phyloP scores from a whole-genome alignment of 495 filamentous ascomycete genomes.

The Pseudoneurospora amorphoporcata region DNA sequence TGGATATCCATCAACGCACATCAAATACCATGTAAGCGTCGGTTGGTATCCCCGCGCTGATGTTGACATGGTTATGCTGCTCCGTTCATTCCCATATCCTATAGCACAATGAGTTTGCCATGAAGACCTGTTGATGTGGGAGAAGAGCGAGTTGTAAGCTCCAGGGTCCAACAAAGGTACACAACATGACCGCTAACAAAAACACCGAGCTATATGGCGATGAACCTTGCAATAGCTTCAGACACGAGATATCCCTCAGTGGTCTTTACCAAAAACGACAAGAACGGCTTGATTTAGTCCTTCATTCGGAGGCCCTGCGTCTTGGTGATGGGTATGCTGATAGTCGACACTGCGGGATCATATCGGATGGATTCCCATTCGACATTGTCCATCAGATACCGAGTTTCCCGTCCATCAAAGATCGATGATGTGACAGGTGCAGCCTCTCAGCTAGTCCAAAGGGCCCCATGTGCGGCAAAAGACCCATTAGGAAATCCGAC shows the following conservation, averaged over 20 bases:
- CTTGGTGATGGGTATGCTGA: not conserved
- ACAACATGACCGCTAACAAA: too few species aligned
- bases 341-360: not conserved
- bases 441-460: not conserved
- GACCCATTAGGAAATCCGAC: not conserved
- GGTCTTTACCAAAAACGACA: too few species aligned
- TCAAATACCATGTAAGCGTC: not conserved
- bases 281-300: too few species aligned
- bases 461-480: not conserved
- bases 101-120: too few species aligned
- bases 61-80: not conserved
- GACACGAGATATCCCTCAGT: too few species aligned
- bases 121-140: too few species aligned
- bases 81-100: not conserved
- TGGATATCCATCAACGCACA: not conserved
- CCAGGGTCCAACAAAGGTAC: too few species aligned
- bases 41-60: not conserved
- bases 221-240: too few species aligned
- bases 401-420: not conserved
- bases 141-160: too few species aligned
- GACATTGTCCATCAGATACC: not conserved
- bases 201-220: too few species aligned
- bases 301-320: too few species aligned
- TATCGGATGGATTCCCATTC: not conserved
- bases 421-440: not conserved